A percentile compares a stretch with the other conserved stretches of the same genome.
Evolutionary conservation across 176 grass and related monocot species (phyloP).

Genomic region (Poa annua): DNA sequence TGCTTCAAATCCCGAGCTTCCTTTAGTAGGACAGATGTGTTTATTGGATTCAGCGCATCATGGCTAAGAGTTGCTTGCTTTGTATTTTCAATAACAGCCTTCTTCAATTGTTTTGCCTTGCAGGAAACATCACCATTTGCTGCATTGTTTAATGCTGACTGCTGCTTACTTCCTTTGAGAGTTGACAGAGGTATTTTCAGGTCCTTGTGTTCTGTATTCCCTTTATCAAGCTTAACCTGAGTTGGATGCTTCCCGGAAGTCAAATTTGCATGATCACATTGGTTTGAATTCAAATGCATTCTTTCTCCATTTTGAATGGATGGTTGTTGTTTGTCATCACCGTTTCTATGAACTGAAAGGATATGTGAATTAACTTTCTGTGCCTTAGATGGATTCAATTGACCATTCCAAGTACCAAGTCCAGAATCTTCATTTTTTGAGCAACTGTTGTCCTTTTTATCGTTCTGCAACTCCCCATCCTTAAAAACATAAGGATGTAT

Average conservation of each 20-base stretch:
- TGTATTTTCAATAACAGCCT: conserved; percentile 31
- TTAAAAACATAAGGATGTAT: conserved; percentile 31
- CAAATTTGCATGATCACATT: conserved; percentile 35
- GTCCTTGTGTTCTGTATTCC: conserved; percentile 35
- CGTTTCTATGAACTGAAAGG: conserved; percentile 24
- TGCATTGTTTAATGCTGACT: conserved; percentile 35
- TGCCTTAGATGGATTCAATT: conserved; percentile 31
- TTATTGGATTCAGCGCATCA: conserved; percentile 58
- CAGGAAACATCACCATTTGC: conserved; percentile 12
- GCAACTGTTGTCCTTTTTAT: conserved; percentile 44
- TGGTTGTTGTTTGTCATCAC: conserved; percentile 29
- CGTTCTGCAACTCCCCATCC: conserved; percentile 37
- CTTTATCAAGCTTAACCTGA: conserved; percentile 48
- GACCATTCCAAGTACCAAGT: conserved; percentile 27
- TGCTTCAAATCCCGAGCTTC: conserved; percentile 93
- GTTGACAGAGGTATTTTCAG: conserved; percentile 44
- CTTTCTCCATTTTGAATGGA: conserved; percentile 39
- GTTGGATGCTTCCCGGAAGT: conserved; percentile 28
- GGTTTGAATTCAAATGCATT: conserved; percentile 27
- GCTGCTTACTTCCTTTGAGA: conserved; percentile 46
- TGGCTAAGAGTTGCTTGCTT: conserved; percentile 55
- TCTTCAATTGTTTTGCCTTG: conserved; percentile 41
- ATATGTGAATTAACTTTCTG: conserved; percentile 24
- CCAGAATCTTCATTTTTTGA: conserved; percentile 37
- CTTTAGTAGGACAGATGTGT: conserved; percentile 59